These are phyloP conservation scores for Clathrus columnatus DNA, from an alignment of 768 basidiomycete species.

Conservation along the genomic window DNA sequence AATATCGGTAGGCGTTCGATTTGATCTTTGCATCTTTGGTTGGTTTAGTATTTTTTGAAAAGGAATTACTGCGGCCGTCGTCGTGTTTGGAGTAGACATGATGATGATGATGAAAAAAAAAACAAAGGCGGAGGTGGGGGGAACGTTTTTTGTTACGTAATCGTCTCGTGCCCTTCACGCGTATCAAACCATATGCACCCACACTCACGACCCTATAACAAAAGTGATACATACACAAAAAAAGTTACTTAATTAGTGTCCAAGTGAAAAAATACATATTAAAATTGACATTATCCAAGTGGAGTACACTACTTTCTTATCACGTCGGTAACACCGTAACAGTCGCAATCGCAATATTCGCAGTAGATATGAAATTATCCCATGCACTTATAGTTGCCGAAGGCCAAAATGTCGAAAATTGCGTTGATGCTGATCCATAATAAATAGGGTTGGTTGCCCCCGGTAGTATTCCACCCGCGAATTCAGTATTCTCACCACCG, in stretches of 20 bases:
- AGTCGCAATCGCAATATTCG: too few species aligned
- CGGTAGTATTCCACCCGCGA: slow-evolving; percentile 39
- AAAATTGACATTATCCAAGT: background rate
- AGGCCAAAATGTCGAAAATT: slow-evolving; percentile 15
- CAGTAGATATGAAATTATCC: slow-evolving; percentile 7
- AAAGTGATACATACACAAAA: too few species aligned
- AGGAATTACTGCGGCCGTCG: slow-evolving; percentile 50
- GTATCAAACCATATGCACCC: background rate
- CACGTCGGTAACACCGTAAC: too few species aligned
- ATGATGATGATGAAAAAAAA: background rate
- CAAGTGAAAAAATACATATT: too few species aligned
- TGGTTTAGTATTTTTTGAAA: slow-evolving; percentile 76
- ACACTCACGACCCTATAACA: too few species aligned
- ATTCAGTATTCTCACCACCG: slow-evolving; percentile 42
- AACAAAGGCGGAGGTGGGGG: background rate
- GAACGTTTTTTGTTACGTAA: background rate
- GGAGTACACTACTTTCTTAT: too few species aligned
- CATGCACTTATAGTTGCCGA: slow-evolving; percentile 9
- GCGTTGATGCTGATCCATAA: slow-evolving; percentile 33
- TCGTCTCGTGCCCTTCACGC: background rate
- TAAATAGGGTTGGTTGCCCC: slow-evolving; percentile 45
- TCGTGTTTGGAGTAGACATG: background rate
- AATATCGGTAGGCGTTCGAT: slow-evolving; percentile 52
- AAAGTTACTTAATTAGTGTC: too few species aligned
- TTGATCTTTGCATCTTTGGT: slow-evolving; percentile 44